Percentiles rank a stretch among this genome's conserved stretches.
Conservation (phyloP, 345 rosid genomes). For the Gossypium bickii region DNA sequence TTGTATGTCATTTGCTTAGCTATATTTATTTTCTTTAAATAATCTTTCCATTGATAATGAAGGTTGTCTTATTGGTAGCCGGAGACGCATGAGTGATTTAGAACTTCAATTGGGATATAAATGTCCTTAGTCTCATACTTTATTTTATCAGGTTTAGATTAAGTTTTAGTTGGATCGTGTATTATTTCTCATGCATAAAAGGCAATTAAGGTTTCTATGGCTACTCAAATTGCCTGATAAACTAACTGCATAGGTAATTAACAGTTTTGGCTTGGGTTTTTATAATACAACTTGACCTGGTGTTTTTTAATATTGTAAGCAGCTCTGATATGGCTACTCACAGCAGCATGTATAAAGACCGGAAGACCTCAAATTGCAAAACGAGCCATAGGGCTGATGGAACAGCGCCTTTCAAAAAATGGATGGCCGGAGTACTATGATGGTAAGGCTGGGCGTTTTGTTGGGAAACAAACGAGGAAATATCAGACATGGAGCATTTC, state of each 20-base stretch:
- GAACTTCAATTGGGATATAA: neutral
- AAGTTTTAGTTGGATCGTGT: too few species aligned
- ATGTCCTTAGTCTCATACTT: neutral
- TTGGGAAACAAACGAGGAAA: constrained; percentile 54
- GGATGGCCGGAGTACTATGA: constrained; percentile 61
- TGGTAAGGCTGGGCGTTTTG: constrained; percentile 42
- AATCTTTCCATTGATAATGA: neutral
- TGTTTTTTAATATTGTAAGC: neutral
- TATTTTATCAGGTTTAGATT: neutral
- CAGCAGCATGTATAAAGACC: constrained; percentile 52
- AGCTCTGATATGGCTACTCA: constrained; percentile 47
- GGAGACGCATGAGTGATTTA: neutral
- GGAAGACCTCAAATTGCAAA: constrained; percentile 38
- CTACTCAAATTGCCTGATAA: neutral
- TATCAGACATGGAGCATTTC: constrained; percentile 41
- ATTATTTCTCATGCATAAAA: too few species aligned
- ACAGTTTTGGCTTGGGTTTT: neutral
- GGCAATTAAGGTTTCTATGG: neutral
- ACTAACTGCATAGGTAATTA: neutral
- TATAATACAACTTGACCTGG: neutral
- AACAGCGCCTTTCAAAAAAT: constrained; percentile 41
- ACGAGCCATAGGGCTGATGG: constrained; percentile 20
- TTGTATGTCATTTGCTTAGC: constrained; percentile 15
- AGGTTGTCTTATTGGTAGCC: neutral
- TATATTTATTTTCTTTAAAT: neutral